A percentile compares a stretch with the other conserved stretches of the same genome.
phyloP scores from a whole-genome alignment of 139 green algal genomes.

The Zygnema cylindricum region DNA sequence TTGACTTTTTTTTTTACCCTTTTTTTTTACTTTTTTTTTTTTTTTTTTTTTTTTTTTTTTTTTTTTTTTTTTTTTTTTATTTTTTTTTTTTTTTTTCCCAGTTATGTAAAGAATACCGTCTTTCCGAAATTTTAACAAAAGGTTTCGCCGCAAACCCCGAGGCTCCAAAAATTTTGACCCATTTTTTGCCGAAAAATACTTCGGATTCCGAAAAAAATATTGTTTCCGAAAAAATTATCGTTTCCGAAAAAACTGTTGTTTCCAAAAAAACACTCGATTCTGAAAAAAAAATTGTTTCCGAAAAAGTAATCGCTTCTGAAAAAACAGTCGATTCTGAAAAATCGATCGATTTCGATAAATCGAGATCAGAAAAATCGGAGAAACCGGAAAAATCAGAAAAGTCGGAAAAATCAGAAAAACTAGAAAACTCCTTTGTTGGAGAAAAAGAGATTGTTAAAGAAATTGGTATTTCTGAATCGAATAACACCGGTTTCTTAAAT shows the following conservation, averaged over 20 bases:
- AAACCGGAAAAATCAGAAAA: no score
- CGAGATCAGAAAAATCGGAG: no score
- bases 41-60: not conserved
- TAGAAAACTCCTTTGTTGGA: not conserved
- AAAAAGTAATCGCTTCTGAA: not conserved
- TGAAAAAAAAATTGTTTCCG: not conserved
- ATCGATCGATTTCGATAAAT: no score
- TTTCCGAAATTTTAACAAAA: slow-evolving; percentile 5
- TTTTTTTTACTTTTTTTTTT: not conserved
- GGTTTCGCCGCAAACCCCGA: not conserved
- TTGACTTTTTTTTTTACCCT: no score
- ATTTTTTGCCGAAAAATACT: no score
- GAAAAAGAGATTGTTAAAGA: no score
- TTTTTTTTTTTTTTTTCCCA: not conserved
- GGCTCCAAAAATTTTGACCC: not conserved
- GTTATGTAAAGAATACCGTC: slow-evolving; percentile 22
- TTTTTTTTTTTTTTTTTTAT: not conserved
- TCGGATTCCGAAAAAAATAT: no score
- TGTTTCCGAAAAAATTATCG: no score
- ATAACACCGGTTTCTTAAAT: no score
- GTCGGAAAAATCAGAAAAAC: no score
- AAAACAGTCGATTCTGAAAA: not conserved
- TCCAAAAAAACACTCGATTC: not conserved
- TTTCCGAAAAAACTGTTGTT: not conserved
- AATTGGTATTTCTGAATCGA: no score